These are phyloP conservation scores for Gonapodya prolifera DNA, from an alignment of 192 early-diverging fungal species.

Conservation along the genomic window DNA sequence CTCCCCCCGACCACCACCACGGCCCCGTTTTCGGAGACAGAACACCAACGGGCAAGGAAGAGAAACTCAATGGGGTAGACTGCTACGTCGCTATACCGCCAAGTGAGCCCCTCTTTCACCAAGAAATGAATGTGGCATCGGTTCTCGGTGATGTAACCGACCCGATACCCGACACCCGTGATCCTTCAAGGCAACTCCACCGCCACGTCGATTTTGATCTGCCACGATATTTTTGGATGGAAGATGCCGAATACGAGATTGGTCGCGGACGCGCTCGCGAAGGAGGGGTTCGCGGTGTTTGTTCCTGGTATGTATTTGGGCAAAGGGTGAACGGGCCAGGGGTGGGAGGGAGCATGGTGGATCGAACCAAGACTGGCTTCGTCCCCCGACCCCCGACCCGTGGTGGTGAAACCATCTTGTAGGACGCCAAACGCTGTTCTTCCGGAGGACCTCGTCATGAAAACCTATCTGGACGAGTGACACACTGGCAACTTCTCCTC, in stretches of 20 bases:
- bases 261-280: constrained; percentile 19
- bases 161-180: background rate
- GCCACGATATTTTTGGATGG: constrained; percentile 22
- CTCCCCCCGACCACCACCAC: too few relatives aligned
- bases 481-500: too few relatives aligned
- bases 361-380: too few relatives aligned
- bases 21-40: too few relatives aligned
- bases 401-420: background rate
- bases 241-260: constrained; percentile 16
- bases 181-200: background rate
- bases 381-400: background rate
- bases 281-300: constrained; percentile 6
- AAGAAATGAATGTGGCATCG: background rate
- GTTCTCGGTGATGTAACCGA: background rate
- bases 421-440: too few relatives aligned
- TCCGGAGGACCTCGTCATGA: background rate
- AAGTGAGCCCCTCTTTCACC: background rate
- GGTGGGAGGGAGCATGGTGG: too few relatives aligned
- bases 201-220: constrained; percentile 10
- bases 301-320: constrained; percentile 17
- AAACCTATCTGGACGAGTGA: background rate
- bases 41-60: background rate
- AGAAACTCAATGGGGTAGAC: constrained; percentile 8
- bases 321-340: too few relatives aligned
- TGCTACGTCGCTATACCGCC: constrained; percentile 11